Evolutionary conservation across 176 grass and related monocot genomes (phyloP).

Genomic region (Chrysopogon serrulatus): DNA sequence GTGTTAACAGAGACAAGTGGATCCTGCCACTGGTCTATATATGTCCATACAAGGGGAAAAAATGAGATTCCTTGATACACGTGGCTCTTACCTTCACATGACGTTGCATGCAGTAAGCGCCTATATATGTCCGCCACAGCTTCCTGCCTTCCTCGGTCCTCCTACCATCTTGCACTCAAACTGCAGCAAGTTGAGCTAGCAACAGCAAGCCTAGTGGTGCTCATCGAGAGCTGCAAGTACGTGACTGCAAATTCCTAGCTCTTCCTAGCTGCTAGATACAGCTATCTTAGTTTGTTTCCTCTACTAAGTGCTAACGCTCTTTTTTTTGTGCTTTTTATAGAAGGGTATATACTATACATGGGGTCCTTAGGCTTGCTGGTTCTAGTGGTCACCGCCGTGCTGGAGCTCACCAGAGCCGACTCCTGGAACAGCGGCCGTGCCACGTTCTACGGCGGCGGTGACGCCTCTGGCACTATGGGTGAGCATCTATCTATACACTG

Average conservation of each 20-base stretch:
- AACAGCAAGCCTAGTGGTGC: conserved; percentile 31
- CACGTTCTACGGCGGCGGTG: conserved; percentile 56
- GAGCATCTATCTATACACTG: background rate
- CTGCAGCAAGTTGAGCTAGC: conserved; percentile 20
- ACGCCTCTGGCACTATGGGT: conserved; percentile 59
- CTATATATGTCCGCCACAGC: conserved; percentile 18
- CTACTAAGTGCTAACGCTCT: background rate
- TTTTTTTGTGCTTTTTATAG: background rate
- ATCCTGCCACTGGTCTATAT: background rate
- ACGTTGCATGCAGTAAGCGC: conserved; percentile 2
- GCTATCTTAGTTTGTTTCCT: background rate
- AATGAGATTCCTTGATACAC: background rate
- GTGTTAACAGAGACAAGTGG: background rate
- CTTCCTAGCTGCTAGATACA: no score
- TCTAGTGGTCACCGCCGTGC: background rate
- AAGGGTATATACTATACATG: conserved; percentile 25
- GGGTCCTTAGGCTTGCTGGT: conserved; percentile 46
- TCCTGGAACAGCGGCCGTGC: conserved; percentile 22
- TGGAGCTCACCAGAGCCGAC: conserved; percentile 11
- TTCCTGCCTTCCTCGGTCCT: no score
- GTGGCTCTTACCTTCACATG: conserved; percentile 22
- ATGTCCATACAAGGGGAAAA: background rate
- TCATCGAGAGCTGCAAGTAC: conserved; percentile 20
- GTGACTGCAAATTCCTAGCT: conserved; percentile 9
- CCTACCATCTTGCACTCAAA: conserved; percentile 1